Base-by-base conservation (phyloP, 345 rosid genomes). In the Euphorbia tirucalli region DNA sequence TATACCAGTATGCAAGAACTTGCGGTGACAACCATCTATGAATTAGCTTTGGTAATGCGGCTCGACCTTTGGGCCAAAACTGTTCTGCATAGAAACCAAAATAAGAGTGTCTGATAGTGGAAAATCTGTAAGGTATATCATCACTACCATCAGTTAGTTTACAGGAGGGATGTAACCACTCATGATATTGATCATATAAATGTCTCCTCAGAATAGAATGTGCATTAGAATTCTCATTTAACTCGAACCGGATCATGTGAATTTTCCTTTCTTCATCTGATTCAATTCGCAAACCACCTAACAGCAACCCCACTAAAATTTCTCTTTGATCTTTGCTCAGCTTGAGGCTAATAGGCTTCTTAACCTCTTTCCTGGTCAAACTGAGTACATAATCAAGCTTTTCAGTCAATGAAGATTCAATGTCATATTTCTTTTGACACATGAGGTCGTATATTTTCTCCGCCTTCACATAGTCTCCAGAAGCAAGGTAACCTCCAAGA, bases 311-410 rank as follows among this genome's bases (percentile, higher is more conserved):
- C 27, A 94, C 85, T 66, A 94, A 75, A 66, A 85, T 82, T 80
- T 94, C 97, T 58, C 97, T 83, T 41, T 94, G 97, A 24, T 89
- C 96, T 84, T 82, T 82, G 79, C 90, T 90, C 73, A 94, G 83
- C 78, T 90, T 90, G 69, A 84, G 78, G 70, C 85, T 86, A 60
- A 79, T 28, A 3, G 85, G 93, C 72, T 68, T 88, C 85, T 84
- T 89, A 39, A 84, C 84, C 21, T 52, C 78, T 82, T 88, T 88
- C 71, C 76, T 83, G 66, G 79, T 83, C 74, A 78, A 76, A 76
- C 88, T 90, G 75, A 86, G 77, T 54, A 88, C 77, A 74, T 72
- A 55, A 37, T 87, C 92, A 72, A 92, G 87, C 81, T 88, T 90
- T 68, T 87, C 90, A 87, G 79, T 84, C 69, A 83, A 80, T 19